A percentile compares a stretch with the other conserved stretches of the same genome.
phyloP scores from a whole-genome alignment of 306 rosid genomes.

The Sphenostylis stenocarpa region DNA sequence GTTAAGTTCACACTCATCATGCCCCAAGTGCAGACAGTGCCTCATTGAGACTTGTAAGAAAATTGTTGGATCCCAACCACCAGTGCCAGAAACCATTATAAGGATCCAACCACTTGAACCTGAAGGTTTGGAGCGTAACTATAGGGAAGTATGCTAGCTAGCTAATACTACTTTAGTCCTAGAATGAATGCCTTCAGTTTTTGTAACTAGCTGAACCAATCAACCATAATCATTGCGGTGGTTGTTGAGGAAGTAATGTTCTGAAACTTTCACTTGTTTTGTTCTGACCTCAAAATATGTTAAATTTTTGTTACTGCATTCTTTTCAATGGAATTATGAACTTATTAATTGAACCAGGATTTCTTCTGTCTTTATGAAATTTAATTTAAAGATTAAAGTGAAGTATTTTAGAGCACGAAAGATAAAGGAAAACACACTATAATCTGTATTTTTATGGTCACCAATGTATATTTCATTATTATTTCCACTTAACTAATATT shows the following conservation, averaged over 20 bases:
- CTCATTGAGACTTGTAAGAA: constrained; percentile 70
- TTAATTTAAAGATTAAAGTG: neutral
- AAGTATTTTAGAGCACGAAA: too few relatives aligned
- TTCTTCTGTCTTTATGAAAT: neutral
- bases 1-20: constrained; percentile 79
- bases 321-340: constrained; percentile 18
- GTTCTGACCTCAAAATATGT: neutral
- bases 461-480: neutral
- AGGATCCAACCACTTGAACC: constrained; percentile 57
- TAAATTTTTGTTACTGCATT: constrained; percentile 11
- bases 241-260: neutral
- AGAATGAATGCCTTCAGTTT: neutral
- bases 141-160: constrained; percentile 40
- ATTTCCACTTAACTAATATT: neutral
- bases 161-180: neutral
- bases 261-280: neutral
- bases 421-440: neutral
- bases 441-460: neutral
- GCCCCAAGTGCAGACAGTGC: constrained; percentile 89
- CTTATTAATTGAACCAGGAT: neutral
- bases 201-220: neutral
- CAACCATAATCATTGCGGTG: constrained; percentile 9
- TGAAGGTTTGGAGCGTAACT: constrained; percentile 56
- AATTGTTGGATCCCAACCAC: constrained; percentile 51
- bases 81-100: constrained; percentile 44